A percentile compares a stretch with the other conserved stretches of the same genome.
These are phyloP conservation scores for Asclepias syriaca DNA, from an alignment of 257 asterid species.

Conservation along the genomic window DNA sequence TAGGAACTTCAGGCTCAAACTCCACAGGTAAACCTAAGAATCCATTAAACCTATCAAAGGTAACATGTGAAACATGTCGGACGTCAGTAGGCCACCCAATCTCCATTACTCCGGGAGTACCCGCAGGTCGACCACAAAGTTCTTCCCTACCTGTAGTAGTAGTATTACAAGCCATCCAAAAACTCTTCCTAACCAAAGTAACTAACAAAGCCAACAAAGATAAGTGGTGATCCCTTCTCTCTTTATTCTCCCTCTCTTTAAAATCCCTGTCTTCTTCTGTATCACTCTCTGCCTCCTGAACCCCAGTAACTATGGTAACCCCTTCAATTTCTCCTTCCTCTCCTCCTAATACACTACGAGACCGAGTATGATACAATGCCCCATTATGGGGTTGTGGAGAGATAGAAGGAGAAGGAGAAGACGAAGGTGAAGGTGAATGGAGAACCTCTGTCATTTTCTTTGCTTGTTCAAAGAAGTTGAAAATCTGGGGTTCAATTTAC, in stretches of 20 bases:
- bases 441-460: slow-evolving; percentile 85
- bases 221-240: slow-evolving; percentile 58
- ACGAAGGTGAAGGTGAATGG: slow-evolving; percentile 75
- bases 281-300: slow-evolving; percentile 18
- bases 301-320: slow-evolving; percentile 7
- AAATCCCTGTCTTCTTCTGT: slow-evolving; percentile 36
- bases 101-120: slow-evolving; percentile 56
- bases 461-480: slow-evolving; percentile 15
- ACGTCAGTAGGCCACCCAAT: slow-evolving; percentile 98
- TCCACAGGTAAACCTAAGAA: slow-evolving; percentile 96
- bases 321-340: slow-evolving; percentile 22
- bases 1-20: slow-evolving; percentile 92
- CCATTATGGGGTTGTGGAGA: slow-evolving; percentile 69
- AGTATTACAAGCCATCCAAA: slow-evolving; percentile 71
- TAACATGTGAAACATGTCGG: slow-evolving; percentile 90
- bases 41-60: slow-evolving; percentile 96
- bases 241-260: slow-evolving; percentile 52
- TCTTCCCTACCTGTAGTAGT: slow-evolving; percentile 34
- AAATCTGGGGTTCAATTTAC: slow-evolving; percentile 2
- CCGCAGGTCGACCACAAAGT: slow-evolving; percentile 26
- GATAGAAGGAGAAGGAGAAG: slow-evolving; percentile 76
- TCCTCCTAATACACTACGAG: slow-evolving; percentile 28
- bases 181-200: slow-evolving; percentile 78
- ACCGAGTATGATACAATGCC: slow-evolving; percentile 51
- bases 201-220: slow-evolving; percentile 78